phyloP scores from a whole-genome alignment of 164 flowering plant genomes.

The Dillenia turbinata region DNA sequence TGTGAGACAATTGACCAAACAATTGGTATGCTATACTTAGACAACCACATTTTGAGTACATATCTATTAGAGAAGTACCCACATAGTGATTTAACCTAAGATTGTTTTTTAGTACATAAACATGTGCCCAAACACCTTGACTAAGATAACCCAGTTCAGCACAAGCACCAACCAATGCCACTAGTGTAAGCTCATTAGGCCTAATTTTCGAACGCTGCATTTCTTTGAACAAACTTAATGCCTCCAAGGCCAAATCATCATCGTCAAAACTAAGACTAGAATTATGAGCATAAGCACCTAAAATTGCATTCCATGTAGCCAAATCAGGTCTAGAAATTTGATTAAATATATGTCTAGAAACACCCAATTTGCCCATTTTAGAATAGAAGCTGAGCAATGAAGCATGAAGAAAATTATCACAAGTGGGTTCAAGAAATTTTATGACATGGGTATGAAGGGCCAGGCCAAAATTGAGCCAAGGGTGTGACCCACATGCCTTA shows the following conservation, averaged over 20 bases:
- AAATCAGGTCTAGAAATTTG: slow-evolving; percentile 46
- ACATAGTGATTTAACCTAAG: slow-evolving; percentile 40
- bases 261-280: slow-evolving; percentile 7
- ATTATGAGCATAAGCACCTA: slow-evolving; percentile 37
- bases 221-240: slow-evolving; percentile 35
- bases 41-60: slow-evolving; percentile 56
- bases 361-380: slow-evolving; percentile 33
- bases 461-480: slow-evolving; percentile 36
- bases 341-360: slow-evolving; percentile 42
- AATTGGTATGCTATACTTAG: slow-evolving; percentile 33
- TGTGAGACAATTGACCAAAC: slow-evolving; percentile 41
- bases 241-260: slow-evolving; percentile 32
- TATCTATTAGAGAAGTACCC: slow-evolving; percentile 40
- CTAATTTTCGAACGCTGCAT: slow-evolving; percentile 32
- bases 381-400: slow-evolving; percentile 45
- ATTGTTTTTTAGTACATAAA: slow-evolving; percentile 30
- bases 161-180: slow-evolving; percentile 54
- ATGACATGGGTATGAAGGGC: slow-evolving; percentile 52
- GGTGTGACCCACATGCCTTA: slow-evolving; percentile 43
- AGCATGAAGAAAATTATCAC: slow-evolving; percentile 48
- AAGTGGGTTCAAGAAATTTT: slow-evolving; percentile 38
- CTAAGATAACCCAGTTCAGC: slow-evolving; percentile 47
- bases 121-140: slow-evolving; percentile 65
- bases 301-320: slow-evolving; percentile 51
- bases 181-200: slow-evolving; percentile 57